Base-by-base conservation (phyloP, 2,329 filamentous ascomycete species). In the Arthrobotrys pseudoclavata region DNA sequence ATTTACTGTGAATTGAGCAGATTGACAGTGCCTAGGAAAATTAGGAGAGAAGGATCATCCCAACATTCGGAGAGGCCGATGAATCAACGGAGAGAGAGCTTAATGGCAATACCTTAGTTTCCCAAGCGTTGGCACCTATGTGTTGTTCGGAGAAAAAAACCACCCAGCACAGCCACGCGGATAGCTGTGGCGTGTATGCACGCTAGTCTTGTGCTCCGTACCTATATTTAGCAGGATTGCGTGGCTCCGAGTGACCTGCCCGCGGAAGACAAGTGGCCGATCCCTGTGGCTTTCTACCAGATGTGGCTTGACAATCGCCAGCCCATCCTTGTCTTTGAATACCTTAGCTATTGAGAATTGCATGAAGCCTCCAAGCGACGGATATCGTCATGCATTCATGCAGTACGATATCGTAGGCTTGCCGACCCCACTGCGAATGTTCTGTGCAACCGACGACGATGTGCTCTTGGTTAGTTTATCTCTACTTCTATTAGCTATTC, bases 131-230 rank as follows among this genome's bases (percentile, higher is more conserved):
- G 53, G 31, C 18, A 31, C 60, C 60, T 63, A 4, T 50, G 66
- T 76, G 72, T 76, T 76, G 72, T 69, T 55, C 52, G 63, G 55
- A 50, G 72, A 64, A 60, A 72, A n/a, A 71, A 72, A 66, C 50
- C 60, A 61, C 37, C 64, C 18, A 50, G 47, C 72, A 76, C 72
- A 76, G 72, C 72, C 72, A 76, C 72, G 72, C 60, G 66, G 66
- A 52, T 64, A 70, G 20, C 57, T 76, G 72, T 76, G 72, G 72
- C 72, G 72, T 42, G 60, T 57, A 72, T 63, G 69, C 69, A 72
- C 48, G 48, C 53, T 31, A 42, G 20, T 1, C 29, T 55, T 66
- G 60, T 66, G 20, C 22, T 61, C 53, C 48, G 52, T 52, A 24
- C 6, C 70, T 76, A 76, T 52, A 76, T 76, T 60, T 76, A 76